Percentiles rank a stretch among this genome's conserved stretches.
Conservation (phyloP, 768 basidiomycete species). For the Neoboletus magnificus region DNA sequence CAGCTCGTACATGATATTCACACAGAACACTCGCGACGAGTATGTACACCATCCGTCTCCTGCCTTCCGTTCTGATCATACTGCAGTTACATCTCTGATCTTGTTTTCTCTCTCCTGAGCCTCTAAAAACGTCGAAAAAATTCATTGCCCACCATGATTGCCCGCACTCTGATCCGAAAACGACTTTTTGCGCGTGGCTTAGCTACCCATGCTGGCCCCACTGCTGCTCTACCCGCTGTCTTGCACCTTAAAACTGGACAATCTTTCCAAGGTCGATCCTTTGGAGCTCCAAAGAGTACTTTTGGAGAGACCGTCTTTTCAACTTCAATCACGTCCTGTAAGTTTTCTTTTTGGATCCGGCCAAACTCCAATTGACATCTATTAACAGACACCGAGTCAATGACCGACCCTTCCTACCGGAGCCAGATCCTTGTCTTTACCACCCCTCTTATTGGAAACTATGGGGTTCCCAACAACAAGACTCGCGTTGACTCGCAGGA, state of each 20-base stretch:
- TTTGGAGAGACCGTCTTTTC: constrained; percentile 99
- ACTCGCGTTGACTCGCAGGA: constrained; percentile 69
- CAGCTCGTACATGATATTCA: constrained; percentile 71
- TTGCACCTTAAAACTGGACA: constrained; percentile 94
- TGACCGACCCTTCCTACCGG: constrained; percentile 99
- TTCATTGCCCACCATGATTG: constrained; percentile 48
- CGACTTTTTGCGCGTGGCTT: constrained; percentile 55
- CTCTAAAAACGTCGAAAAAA: constrained; percentile 25
- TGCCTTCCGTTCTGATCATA: constrained; percentile 21
- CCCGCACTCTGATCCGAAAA: constrained; percentile 49
- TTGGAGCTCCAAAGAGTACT: constrained; percentile 82
- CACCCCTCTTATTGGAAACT: constrained; percentile 97
- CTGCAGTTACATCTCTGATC: constrained; percentile 82
- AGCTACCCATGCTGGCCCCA: constrained; percentile 60
- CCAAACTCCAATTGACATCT: constrained; percentile 9
- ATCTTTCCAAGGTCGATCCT: constrained; percentile 84
- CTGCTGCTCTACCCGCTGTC: constrained; percentile 61
- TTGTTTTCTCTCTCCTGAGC: constrained; percentile 74
- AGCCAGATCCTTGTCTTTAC: constrained; percentile 99
- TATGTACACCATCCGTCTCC: constrained; percentile 34
- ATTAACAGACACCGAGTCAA: constrained; percentile 90
- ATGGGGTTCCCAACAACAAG: constrained; percentile 86
- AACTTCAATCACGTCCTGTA: constrained; percentile 97
- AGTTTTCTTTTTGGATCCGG: constrained; percentile 23
- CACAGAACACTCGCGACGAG: constrained; percentile 88